Evolutionary conservation across 108 stramenopile genomes (phyloP), one percentile per base, ranked within the genome.

Genomic region (Cyclotella sp.): DNA sequence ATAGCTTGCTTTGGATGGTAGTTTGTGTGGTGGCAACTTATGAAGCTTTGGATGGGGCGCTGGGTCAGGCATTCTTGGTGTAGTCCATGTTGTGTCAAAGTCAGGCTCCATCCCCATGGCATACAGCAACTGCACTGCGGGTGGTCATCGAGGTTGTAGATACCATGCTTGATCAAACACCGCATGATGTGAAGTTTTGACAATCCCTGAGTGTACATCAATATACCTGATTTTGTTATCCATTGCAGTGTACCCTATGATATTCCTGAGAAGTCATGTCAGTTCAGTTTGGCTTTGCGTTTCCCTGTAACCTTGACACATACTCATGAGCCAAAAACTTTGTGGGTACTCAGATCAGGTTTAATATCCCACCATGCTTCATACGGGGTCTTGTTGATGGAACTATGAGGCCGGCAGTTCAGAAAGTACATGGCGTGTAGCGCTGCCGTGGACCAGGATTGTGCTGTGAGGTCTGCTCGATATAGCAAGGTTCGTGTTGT

Each of bases 101-200:
- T 59, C 27, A 7, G 9, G 8, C 30, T 59, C 58, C 58, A 59
- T 29, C 10, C 71, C 71, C n/a, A 72, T 10, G 59, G 60, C 58
- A 60, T 28, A 72, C 26, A 72, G 45, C 0, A 47, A 13, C 39
- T 75, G 74, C 0, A 65, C 74, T 0, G 63, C 63, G 9, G 65
- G 74, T 1, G 64, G 74, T 0, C 74, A 55, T 13, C 11, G 1
- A 13, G 22, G 43, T 22, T 45, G 55, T 24, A 67, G 54, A 44
- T 75, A 74, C 71, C 71, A 72, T 26, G 71, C 73, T 64, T n/a
- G n/a, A 45, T 45, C 44, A 45, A 13, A 45, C 13, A 45, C 44
- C 13, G 44, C 44, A 45, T 45, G 44, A 13, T 45, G 44, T 12
- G 13, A 45, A 12, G 44, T 12, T 13, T 45, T 45, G 11, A 45